These are phyloP conservation scores for Sphaerosporella brunnea DNA, from an alignment of 495 filamentous ascomycete genomes.

Conservation along the genomic window DNA sequence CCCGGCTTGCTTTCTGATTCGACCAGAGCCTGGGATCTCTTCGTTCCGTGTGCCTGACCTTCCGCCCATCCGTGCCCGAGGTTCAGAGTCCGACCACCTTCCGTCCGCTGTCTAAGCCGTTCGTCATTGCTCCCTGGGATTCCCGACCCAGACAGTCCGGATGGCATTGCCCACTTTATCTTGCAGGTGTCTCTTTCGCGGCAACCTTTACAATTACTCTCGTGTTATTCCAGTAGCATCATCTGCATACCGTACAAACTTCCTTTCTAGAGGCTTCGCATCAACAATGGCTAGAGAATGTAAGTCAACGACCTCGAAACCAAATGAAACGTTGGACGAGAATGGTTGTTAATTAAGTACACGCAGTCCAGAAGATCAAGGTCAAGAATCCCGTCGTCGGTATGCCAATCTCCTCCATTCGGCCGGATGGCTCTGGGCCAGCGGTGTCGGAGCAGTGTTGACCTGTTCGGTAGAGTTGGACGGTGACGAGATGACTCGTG, in stretches of 20 bases:
- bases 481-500: constrained; percentile 98
- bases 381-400: constrained; percentile 88
- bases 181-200: constrained; percentile 7
- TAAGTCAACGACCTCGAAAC: neutral
- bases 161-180: constrained; percentile 5
- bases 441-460: neutral
- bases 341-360: neutral
- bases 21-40: neutral
- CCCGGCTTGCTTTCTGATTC: neutral
- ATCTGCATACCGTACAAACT: neutral
- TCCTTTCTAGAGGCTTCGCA: neutral
- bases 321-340: neutral
- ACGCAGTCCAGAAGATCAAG: constrained; percentile 56
- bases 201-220: neutral
- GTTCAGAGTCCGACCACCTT: constrained; percentile 4
- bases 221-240: neutral
- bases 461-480: constrained; percentile 47
- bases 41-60: no score
- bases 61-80: constrained; percentile 6
- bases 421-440: neutral
- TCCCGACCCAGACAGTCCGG: constrained; percentile 3
- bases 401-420: constrained; percentile 23
- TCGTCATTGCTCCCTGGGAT: constrained; percentile 1
- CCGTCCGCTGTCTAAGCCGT: constrained; percentile 1
- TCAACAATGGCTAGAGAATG: constrained; percentile 8